phyloP scores from a whole-genome alignment of 306 rosid genomes.

The Arachis stenosperma region DNA sequence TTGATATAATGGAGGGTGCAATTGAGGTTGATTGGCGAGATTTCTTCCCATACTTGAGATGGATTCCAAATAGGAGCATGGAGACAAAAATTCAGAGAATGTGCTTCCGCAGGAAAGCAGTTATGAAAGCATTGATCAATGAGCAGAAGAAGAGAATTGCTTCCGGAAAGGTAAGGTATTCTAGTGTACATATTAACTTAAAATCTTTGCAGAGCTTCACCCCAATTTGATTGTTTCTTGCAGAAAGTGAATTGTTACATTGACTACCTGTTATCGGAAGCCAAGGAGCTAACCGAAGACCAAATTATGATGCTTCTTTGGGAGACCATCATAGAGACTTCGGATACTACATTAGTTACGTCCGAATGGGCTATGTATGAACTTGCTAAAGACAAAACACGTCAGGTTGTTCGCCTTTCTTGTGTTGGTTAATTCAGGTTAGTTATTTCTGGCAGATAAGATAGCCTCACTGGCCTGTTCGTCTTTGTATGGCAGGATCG shows the following conservation, averaged over 20 bases:
- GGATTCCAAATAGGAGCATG: slow-evolving; percentile 79
- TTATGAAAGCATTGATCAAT: slow-evolving; percentile 66
- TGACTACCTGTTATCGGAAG: slow-evolving; percentile 71
- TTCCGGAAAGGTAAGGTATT: slow-evolving; percentile 65
- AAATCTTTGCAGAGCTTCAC: neutral
- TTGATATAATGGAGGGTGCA: slow-evolving; percentile 86
- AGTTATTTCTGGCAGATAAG: neutral
- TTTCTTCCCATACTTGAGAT: slow-evolving; percentile 87
- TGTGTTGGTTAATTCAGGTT: neutral
- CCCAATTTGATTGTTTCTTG: slow-evolving; percentile 34
- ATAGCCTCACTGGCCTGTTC: neutral
- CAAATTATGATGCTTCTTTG: slow-evolving; percentile 71
- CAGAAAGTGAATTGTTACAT: slow-evolving; percentile 69
- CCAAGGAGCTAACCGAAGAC: slow-evolving; percentile 59
- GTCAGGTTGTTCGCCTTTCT: slow-evolving; percentile 57
- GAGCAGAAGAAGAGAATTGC: slow-evolving; percentile 70
- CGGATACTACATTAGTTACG: slow-evolving; percentile 81
- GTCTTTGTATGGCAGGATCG: slow-evolving; percentile 51
- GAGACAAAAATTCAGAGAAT: slow-evolving; percentile 58
- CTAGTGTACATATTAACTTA: neutral
- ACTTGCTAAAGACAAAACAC: slow-evolving; percentile 66
- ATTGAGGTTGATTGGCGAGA: slow-evolving; percentile 99
- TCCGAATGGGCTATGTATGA: slow-evolving; percentile 95
- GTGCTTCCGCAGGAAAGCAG: slow-evolving; percentile 44
- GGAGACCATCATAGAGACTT: slow-evolving; percentile 83